Evolutionary conservation across 2,329 filamentous ascomycete species (phyloP).

Genomic region (Fusarium hainanense): DNA sequence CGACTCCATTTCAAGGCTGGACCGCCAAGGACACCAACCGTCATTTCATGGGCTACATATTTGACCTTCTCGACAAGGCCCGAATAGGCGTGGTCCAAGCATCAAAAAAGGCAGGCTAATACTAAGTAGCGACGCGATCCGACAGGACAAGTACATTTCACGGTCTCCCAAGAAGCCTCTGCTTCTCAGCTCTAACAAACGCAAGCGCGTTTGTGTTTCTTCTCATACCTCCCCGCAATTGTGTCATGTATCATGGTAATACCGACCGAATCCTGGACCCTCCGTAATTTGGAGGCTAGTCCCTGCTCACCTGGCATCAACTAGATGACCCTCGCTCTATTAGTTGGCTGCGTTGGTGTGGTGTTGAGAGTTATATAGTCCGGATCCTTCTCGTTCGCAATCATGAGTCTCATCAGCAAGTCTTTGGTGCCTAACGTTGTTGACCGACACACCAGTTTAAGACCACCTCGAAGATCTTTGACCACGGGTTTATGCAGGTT

Average conservation of each 20-base stretch:
- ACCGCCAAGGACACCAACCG: constrained; percentile 34
- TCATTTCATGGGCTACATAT: constrained; percentile 36
- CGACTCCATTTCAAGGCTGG: constrained; percentile 19
- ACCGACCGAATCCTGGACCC: constrained; percentile 50
- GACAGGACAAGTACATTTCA: constrained; percentile 32
- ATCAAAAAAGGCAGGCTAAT: constrained; percentile 36
- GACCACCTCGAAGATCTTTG: constrained; percentile 24
- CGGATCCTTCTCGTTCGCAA: constrained; percentile 42
- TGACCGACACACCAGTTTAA: constrained; percentile 37
- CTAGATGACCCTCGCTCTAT: constrained; percentile 31
- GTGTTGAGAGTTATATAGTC: constrained; percentile 45
- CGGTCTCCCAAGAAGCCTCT: constrained; percentile 39
- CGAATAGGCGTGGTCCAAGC: constrained; percentile 45
- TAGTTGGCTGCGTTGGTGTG: constrained; percentile 24
- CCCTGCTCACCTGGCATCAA: constrained; percentile 46
- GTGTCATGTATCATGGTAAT: constrained; percentile 58
- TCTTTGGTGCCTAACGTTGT: constrained; percentile 45
- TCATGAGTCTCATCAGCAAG: constrained; percentile 38
- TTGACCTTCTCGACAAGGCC: constrained; percentile 34
- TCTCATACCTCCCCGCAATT: constrained; percentile 53
- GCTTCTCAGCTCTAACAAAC: constrained; percentile 35
- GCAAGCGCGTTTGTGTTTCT: constrained; percentile 28
- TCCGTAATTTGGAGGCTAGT: constrained; percentile 51
- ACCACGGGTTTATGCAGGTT: constrained; percentile 33
- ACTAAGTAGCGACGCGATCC: constrained; percentile 26